Evolutionary conservation across 176 grass and related monocot species (phyloP), one percentile per base, ranked within the genome.

Genomic region (Raddia guianensis): DNA sequence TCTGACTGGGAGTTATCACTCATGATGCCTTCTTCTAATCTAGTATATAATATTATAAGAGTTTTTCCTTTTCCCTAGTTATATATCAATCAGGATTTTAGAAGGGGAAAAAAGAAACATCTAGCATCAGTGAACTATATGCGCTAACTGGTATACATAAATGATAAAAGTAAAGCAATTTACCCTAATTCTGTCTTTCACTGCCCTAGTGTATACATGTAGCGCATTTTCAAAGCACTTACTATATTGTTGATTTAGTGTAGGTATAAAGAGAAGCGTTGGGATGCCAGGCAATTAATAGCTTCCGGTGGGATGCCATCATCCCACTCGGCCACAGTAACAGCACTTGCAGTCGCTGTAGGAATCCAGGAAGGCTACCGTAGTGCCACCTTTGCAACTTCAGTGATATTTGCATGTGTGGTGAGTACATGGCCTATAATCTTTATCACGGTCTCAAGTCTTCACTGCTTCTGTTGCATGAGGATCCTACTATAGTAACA

Each of bases 231-330:
- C 3, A 47, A 49, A 56, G 16, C 7, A 63, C 44, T 70, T 49
- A 12, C 35, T 74, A 34, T 45, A 16, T 43, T 8, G 66, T 57
- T 80, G 42, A 34, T 74, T 87, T 60, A 12, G 56, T 82, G 51
- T 77, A 95, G 92, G 96, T 99, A 93, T 68, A 93, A 95, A 68
- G 96, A 95, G 71, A 90, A 83, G 27, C 91, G 74, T 44, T 99
- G 96, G 96, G 93, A 99, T 88, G 92, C 82, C 34, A 93, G 82
- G 46, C 92, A 91, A 73, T 84, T 99, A 69, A 89, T 99, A 86
- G 90, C 90, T 76, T 91, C 96, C 70, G 96, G 96, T 49, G 96
- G 96, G 20, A 99, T 99, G 96, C 92, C 96, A 73, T 99, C 96
- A 42, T 99, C 96, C 53, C 96, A 99, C 76, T 99, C 92, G 19